Evolutionary conservation across 768 basidiomycete species (phyloP), one percentile per base, ranked within the genome.

Genomic region (Calocybe gangraenosa): DNA sequence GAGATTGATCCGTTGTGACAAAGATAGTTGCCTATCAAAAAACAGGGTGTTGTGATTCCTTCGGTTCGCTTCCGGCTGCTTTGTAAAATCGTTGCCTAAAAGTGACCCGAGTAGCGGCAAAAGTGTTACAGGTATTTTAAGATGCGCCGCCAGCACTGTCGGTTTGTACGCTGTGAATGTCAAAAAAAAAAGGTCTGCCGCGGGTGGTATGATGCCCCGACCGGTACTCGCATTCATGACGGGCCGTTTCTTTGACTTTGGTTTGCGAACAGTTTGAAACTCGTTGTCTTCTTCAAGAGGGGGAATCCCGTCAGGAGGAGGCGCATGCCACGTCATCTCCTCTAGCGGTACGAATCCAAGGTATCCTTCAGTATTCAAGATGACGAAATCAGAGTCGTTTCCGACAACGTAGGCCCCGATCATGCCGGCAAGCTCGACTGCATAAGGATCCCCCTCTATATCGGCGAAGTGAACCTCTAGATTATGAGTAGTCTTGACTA

Each of bases 321-420:
- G 53, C 11, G 61, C 49, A 44, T 66, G 58, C 90, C 90, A 92
- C 39, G 80, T 64, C 79, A 92, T 81, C 49, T 87, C 83, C 49
- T 82, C 75, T 46, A 92, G 60, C 0, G 87, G 81, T 35, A 91
- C 79, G 54, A 86, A 92, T 15, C 90, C 90, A 40, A 67, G 69
- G 60, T 92, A 91, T 8, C 80, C 84, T 25, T 84, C 84, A 10
- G 81, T 69, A 54, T 87, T 87, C 42, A 90, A 65, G 42, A 92
- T 73, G 39, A 87, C 80, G 51, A 86, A 92, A 60, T 92, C 90
- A 2, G 88, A 92, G 66, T 92, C 90, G 48, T 73, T 81, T 18
- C 84, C 87, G 0, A 81, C 72, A 37, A 92, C 87, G 52, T 84
- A 92, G 25, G 78, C 90, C 7, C 75, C 72, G 9, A 90, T 63